phyloP scores from a whole-genome alignment of 2,329 filamentous ascomycete species.

The Talaromyces rugulosus region DNA sequence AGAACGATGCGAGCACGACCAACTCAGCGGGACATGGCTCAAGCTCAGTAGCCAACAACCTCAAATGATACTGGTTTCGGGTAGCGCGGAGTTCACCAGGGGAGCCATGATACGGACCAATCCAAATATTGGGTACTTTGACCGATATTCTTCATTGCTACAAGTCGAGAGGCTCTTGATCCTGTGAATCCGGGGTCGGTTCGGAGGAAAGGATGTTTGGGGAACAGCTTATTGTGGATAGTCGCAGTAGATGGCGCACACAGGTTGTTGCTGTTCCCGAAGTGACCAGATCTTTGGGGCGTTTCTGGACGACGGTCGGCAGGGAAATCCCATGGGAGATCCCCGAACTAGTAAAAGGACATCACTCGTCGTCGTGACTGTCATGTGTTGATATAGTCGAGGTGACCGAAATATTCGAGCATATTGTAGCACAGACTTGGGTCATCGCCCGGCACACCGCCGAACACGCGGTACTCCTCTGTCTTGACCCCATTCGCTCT shows the following conservation, averaged over 20 bases:
- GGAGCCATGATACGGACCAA: slow-evolving; percentile 35
- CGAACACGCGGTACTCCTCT: slow-evolving; percentile 43
- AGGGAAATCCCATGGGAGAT: background rate
- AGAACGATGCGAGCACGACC: slow-evolving; percentile 36
- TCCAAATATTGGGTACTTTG: slow-evolving; percentile 19
- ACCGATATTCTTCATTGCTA: slow-evolving; percentile 37
- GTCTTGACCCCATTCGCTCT: slow-evolving; percentile 28
- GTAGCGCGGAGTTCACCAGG: slow-evolving; percentile 12
- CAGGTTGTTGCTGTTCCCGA: background rate
- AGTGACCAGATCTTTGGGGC: background rate
- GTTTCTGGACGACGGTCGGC: background rate
- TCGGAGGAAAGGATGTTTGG: slow-evolving; percentile 5
- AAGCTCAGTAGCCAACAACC: background rate
- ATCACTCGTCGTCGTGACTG: background rate
- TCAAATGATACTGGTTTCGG: background rate
- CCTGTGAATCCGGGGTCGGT: slow-evolving; percentile 23
- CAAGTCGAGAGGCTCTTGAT: slow-evolving; percentile 33
- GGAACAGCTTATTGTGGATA: background rate
- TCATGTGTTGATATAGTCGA: slow-evolving; percentile 42
- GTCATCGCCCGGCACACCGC: slow-evolving; percentile 42
- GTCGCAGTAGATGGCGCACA: background rate
- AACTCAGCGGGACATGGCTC: slow-evolving; percentile 9
- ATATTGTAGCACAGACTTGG: slow-evolving; percentile 44
- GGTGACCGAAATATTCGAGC: slow-evolving; percentile 46
- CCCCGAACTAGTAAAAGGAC: background rate